A percentile compares a stretch with the other conserved stretches of the same genome.
These are phyloP conservation scores for Poa pratensis DNA, from an alignment of 176 grass and related monocot species.

Conservation along the genomic window DNA sequence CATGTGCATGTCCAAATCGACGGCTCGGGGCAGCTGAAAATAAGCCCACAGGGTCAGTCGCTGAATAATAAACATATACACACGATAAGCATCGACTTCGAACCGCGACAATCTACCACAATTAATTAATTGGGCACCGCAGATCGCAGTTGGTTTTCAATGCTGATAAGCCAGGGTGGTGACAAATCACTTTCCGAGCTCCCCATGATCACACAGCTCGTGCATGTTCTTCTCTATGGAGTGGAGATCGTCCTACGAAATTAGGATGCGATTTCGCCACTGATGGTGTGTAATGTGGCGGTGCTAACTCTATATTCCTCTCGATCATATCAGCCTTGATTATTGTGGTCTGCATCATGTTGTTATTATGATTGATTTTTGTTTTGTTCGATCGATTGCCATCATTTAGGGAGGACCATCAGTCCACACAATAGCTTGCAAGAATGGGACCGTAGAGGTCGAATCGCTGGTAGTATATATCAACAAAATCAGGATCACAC, in stretches of 20 bases:
- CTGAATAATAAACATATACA: not conserved
- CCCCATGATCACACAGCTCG: not conserved
- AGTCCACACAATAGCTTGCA: not conserved
- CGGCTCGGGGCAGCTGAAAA: not conserved
- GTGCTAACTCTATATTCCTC: not conserved
- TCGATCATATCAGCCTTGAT: not conserved
- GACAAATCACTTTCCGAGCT: conserved; percentile 20
- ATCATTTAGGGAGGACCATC: no score
- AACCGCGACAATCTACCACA: not conserved
- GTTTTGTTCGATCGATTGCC: not conserved
- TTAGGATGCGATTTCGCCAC: not conserved
- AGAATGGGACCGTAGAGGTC: not conserved
- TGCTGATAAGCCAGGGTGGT: not conserved
- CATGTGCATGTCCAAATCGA: not conserved
- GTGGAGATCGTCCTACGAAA: not conserved
- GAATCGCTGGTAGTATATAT: no score
- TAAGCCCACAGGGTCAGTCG: not conserved
- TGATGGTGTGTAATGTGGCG: not conserved
- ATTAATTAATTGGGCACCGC: not conserved
- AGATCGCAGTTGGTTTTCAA: conserved; percentile 4
- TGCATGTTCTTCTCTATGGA: not conserved
- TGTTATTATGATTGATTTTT: not conserved
- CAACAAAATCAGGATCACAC: not conserved
- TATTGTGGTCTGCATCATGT: not conserved
- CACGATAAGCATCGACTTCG: not conserved